A percentile compares a stretch with the other conserved stretches of the same genome.
These are phyloP conservation scores for Calophaca sinica DNA, from an alignment of 306 rosid genomes.

Conservation along the genomic window DNA sequence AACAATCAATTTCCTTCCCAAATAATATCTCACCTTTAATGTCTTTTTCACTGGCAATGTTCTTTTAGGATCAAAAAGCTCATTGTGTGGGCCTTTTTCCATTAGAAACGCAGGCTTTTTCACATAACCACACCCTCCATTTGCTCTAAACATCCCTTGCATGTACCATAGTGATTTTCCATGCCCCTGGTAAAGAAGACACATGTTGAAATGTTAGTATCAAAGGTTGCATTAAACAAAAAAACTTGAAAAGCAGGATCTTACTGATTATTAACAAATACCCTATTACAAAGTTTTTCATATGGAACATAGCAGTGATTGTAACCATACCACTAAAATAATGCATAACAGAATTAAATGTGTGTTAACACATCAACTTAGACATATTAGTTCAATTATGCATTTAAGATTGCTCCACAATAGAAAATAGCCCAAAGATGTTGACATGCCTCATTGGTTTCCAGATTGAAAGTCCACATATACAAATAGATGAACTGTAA, in stretches of 20 bases:
- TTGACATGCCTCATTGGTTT: not conserved
- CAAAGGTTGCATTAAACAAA: constrained; percentile 17
- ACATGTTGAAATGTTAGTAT: constrained; percentile 28
- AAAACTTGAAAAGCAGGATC: constrained; percentile 15
- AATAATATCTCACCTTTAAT: constrained; percentile 63
- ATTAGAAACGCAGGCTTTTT: constrained; percentile 74
- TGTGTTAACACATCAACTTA: not conserved
- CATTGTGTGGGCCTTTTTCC: constrained; percentile 50
- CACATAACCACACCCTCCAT: constrained; percentile 91
- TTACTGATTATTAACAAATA: constrained; percentile 29
- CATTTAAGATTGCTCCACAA: constrained; percentile 20
- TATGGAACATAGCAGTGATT: not conserved
- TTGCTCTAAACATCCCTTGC: constrained; percentile 94
- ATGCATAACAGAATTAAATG: constrained; percentile 10
- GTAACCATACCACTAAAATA: constrained; percentile 32
- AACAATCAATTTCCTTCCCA: constrained; percentile 36
- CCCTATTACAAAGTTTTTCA: not conserved
- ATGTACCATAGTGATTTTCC: constrained; percentile 79
- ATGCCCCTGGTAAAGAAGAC: constrained; percentile 65
- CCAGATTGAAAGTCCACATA: constrained; percentile 13
- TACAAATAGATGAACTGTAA: not conserved
- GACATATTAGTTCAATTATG: constrained; percentile 24
- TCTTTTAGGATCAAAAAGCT: constrained; percentile 74
- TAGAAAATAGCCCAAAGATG: constrained; percentile 13
- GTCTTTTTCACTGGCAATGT: constrained; percentile 57